Base-by-base conservation (phyloP, 2,329 filamentous ascomycete genomes). In the Fusarium nurragi region DNA sequence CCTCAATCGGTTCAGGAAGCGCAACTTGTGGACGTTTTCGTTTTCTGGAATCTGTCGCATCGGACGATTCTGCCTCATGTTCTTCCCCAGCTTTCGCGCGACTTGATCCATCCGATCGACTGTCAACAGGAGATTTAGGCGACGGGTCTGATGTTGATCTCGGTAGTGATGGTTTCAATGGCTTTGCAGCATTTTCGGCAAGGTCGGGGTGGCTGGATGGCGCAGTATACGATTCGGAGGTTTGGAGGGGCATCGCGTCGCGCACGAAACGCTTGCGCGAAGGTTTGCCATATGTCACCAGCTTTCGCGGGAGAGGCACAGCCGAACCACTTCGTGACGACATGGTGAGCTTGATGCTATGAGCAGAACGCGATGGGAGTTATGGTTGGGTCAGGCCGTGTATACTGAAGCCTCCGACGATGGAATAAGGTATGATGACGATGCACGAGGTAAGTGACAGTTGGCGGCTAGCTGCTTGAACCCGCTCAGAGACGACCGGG, bases 241-340 rank as follows among this genome's bases (percentile, higher is more conserved):
- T 46, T 50, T 63, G 65, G n/a, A 71, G 45, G 16, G 70, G 63
- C 28, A 71, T 61, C 37, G 67, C 45, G 40, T 64, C 61, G 55
- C 63, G 66, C 44, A 64, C 57, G 11, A 57, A 61, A 40, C 52
- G 57, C 46, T 67, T 73, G 59, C 71, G 71, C 56, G 70, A 63
- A 49, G 69, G 30, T 44, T 72, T 74, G 40, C 71, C 71, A 49
- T 74, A 74, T 7, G 72, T 74, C 54, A 69, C 52, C 19, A 72
- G 40, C 55, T 68, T 71, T 54, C 62, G 71, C 50, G 60, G 60
- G 38, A 59, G 38, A 22, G 70, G 61, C 34, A 69, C 58, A n/a
- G 70, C 43, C 34, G 72, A 41, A 30, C 65, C 63, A 18, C 54
- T 62, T 49, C 60, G 60, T 39, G 68, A 67, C 50, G 63, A 48